Evolutionary conservation across 2,329 filamentous ascomycete genomes (phyloP).

Genomic region (Neonectria sp.): DNA sequence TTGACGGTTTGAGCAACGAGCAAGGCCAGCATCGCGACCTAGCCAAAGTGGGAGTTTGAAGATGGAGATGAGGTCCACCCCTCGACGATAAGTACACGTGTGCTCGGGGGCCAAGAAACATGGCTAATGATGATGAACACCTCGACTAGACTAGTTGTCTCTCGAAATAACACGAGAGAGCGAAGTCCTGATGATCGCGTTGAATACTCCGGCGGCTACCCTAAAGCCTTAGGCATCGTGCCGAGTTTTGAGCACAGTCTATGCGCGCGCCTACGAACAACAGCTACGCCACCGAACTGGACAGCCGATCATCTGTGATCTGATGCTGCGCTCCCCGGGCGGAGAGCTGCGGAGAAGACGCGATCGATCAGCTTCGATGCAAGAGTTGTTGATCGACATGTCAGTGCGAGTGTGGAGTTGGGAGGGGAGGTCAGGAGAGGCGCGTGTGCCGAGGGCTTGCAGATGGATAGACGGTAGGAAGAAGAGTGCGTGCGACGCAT

Average conservation of each 20-base stretch:
- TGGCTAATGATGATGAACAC: background rate
- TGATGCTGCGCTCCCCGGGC: constrained; percentile 1
- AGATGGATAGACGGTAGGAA: background rate
- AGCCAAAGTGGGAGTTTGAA: background rate
- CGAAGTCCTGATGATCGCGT: background rate
- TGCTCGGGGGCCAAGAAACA: background rate
- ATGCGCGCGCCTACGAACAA: constrained; percentile 7
- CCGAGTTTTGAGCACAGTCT: background rate
- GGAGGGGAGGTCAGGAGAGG: background rate
- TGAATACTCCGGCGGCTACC: background rate
- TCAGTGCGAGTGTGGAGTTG: background rate
- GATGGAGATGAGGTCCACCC: background rate
- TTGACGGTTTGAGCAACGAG: background rate
- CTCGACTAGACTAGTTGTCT: background rate
- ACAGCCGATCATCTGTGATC: constrained; percentile 23
- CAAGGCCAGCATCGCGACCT: background rate
- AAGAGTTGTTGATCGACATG: constrained; percentile 24
- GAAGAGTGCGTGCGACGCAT: background rate
- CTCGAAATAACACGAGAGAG: background rate
- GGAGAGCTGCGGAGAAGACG: constrained; percentile 19
- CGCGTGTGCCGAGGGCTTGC: background rate
- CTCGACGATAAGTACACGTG: background rate
- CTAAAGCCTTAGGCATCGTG: background rate
- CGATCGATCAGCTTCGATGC: constrained; percentile 21
- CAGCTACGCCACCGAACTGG: constrained; percentile 8